Base-by-base conservation (phyloP, 2,329 filamentous ascomycete species). In the Corynespora cassiicola region DNA sequence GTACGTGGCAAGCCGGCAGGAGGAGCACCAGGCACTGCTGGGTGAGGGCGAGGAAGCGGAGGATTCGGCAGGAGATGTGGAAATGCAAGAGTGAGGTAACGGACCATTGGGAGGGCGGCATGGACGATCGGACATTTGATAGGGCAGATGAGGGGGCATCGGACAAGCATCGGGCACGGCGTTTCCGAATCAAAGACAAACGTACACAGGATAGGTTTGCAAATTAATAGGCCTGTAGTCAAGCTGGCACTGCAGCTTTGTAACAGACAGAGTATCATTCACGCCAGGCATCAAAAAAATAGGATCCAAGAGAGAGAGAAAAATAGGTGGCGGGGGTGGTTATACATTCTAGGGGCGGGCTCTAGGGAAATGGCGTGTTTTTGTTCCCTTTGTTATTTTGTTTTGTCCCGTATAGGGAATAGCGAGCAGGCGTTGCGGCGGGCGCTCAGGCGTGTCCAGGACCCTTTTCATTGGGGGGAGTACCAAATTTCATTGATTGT, bases 41-140 rank as follows among this genome's bases (percentile, higher is more conserved):
- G 14, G 15, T n/a, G 24, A 26, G 35, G 19, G 17, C 3, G 26
- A 21, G 20, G 31, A 37, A 30, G 36, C n/a, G 19, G 37, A 41
- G 23, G 19, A 22, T 20, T 18, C 26, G 30, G 39, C 34, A 12
- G 33, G 27, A 5, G 65, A 66, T 33, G 51, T 63, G 22, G 56
- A 64, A 26, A 67, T 68, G 65, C 44, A 58, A 43, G 60, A 62
- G 27, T 52, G 47, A 31, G 59, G 36, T 42, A 19, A 45, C 35
- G 28, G 32, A 29, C 29, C 32, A 42, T 23, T 42, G 31, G 34
- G 33, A 38, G 24, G 30, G 36, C 25, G 30, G 27, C 37, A 31
- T 26, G 25, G 42, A 36, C 28, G 42, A 33, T 41, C 45, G 30
- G 39, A 36, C 22, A 27, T 48, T 52, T 35, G 17, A 45, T 50